phyloP scores from a whole-genome alignment of 2,329 filamentous ascomycete species.

The Cladosporium sp. region DNA sequence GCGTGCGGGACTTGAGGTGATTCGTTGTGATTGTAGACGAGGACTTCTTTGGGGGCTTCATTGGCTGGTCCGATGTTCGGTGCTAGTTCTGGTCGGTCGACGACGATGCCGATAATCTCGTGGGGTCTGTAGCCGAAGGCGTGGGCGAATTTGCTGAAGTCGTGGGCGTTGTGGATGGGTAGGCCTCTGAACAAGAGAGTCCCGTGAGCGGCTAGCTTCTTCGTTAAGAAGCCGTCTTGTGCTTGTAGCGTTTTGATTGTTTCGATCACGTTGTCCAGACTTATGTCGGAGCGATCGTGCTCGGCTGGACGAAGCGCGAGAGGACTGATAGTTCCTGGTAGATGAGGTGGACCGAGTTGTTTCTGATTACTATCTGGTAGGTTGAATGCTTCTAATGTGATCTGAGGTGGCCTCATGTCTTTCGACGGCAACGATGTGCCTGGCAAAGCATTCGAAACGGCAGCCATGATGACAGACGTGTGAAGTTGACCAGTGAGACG shows the following conservation, averaged over 20 bases:
- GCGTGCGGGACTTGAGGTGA: conserved; percentile 49
- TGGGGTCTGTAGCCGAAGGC: conserved; percentile 47
- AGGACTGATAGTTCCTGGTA: conserved; percentile 33
- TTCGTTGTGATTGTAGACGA: conserved; percentile 51
- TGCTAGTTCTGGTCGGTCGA: conserved; percentile 42
- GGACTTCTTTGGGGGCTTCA: conserved; percentile 45
- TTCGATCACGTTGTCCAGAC: conserved; percentile 34
- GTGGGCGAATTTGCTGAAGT: conserved; percentile 48
- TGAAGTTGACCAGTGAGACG: no score
- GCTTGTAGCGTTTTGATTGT: conserved; percentile 38
- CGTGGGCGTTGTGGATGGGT: conserved; percentile 42
- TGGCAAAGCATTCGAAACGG: not conserved
- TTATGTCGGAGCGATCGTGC: conserved; percentile 16
- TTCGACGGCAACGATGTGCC: not conserved
- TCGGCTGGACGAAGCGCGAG: conserved; percentile 36
- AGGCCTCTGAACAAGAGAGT: conserved; percentile 46
- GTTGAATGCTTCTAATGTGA: conserved; percentile 25
- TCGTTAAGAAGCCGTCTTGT: conserved; percentile 33
- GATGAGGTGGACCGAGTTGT: conserved; percentile 37
- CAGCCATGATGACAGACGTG: not conserved
- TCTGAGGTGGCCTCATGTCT: no score
- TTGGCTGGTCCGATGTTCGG: conserved; percentile 47
- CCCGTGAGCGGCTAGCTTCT: conserved; percentile 42
- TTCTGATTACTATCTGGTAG: conserved; percentile 41
- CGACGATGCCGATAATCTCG: conserved; percentile 50